Evolutionary conservation across 2,329 filamentous ascomycete species (phyloP).

Genomic region (Calcarisporium arbuscula): DNA sequence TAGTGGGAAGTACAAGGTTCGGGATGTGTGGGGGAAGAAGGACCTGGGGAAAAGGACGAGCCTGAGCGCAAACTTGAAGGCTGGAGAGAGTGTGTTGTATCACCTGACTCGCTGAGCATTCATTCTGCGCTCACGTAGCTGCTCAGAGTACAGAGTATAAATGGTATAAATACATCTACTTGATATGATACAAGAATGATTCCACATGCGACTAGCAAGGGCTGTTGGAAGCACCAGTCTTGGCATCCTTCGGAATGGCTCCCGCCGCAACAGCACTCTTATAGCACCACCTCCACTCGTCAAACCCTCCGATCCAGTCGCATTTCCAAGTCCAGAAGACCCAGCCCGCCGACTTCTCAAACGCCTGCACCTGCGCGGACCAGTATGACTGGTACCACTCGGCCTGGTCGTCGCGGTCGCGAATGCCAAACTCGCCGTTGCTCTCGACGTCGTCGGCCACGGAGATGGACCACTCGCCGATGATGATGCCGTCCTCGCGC

Average conservation of each 20-base stretch:
- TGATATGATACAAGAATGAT: too few relatives aligned
- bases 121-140: too few relatives aligned
- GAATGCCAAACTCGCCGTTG: slow-evolving; percentile 35
- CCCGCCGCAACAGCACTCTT: slow-evolving; percentile 18
- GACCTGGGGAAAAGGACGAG: slow-evolving; percentile 5
- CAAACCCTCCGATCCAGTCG: slow-evolving; percentile 25
- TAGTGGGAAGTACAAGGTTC: slow-evolving; percentile 5
- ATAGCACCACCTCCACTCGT: slow-evolving; percentile 45
- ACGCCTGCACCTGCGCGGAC: slow-evolving; percentile 47
- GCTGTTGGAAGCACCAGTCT: slow-evolving; percentile 10
- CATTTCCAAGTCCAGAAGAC: slow-evolving; percentile 57
- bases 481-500: slow-evolving; percentile 37
- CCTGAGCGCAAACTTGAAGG: slow-evolving; percentile 4
- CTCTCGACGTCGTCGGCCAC: slow-evolving; percentile 42
- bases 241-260: slow-evolving; percentile 19
- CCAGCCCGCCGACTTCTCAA: slow-evolving; percentile 50
- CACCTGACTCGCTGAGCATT: slow-evolving; percentile 5
- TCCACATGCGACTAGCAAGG: too few relatives aligned
- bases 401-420: slow-evolving; percentile 23
- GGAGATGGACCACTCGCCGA: slow-evolving; percentile 54
- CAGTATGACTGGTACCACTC: slow-evolving; percentile 52
- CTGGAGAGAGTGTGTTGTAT: slow-evolving; percentile 9
- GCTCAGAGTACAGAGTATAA: too few relatives aligned
- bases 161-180: too few relatives aligned
- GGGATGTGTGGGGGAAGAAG: slow-evolving; percentile 12